Evolutionary conservation across 192 early-diverging fungal species (phyloP), one percentile per base, ranked within the genome.

Genomic region (Rhizoclosmatium globosum): DNA sequence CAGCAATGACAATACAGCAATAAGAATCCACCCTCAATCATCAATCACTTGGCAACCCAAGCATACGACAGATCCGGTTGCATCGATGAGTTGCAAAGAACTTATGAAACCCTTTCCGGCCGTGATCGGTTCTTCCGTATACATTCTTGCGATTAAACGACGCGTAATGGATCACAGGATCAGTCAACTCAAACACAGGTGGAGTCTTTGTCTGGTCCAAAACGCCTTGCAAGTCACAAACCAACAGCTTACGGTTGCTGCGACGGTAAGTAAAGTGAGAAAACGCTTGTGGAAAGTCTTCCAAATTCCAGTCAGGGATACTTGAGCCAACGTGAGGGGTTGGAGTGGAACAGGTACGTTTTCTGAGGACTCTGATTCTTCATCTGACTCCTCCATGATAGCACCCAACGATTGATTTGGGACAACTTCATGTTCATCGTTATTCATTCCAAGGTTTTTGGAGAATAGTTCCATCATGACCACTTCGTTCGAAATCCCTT

Each of bases 81-180:
- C 60, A 62, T 21, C 21, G 7, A 21, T 62, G 60, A 7, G 60
- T 62, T 6, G 60, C 60, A 62, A 21, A 62, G 60, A 62, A 62
- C 60, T 62, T 62, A 7, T 21, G 11, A 39, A 62, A 62, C 21
- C 60, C 60, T 62, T 62, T 62, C 9, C 60, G 60, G 60, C 60
- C 60, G 23, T 62, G 60, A 23, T 62, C 60, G 9, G 60, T 62
- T 62, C 60, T 62, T 62, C 60, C 60, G 21, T 62, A 62, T 21
- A 62, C 60, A 39, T 62, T 62, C 60, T 62, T 62, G 9, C 60
- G 60, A 62, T 62, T 62, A 62, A 31, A 39, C 19, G 60, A 62
- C 23, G 9, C 60, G 60, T 62, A 62, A 23, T 62, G 60, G 1
- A 62, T 62, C 15, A 62, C 60, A 7, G 60, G 60, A 62, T 62